Evolutionary conservation across 306 rosid genomes (phyloP), one percentile per base, ranked within the genome.

Genomic region (Cajanus cajan): DNA sequence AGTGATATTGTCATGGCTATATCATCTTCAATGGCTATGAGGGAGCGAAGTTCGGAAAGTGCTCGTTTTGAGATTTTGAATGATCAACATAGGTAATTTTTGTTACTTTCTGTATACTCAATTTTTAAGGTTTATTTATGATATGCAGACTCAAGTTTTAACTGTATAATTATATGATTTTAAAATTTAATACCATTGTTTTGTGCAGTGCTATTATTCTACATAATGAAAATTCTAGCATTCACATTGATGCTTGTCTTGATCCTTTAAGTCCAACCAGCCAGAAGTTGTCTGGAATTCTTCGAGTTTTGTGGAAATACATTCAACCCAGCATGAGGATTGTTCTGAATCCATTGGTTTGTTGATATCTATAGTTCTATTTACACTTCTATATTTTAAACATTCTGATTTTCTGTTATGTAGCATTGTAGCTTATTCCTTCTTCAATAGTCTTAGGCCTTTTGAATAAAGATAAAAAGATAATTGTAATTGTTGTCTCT

Each of bases 291-390:
- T 90, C 99, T 64, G 92, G 97, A 75, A 88, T 95, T 90, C 94
- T 95, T 69, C 87, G 86, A 57, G 87, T 90, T 78, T 77, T 95
- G 83, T 86, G 90, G 93, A 93, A 91, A 71, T 91, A 91, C 50
- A 45, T 90, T 83, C 91, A 88, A 71, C 99, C 99, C 84, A 91
- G 93, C 94, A 91, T 95, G 99, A 91, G 97, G 85, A 93, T 95
- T 83, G 88, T 95, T 61, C 84, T 93, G 79, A 95, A 95, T 85
- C 99, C 99, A 28, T 43, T 95, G 99, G 99, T 95, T 76, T 82
- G 96, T 81, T 79, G 79, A 68, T 68, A 19, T 37, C 78, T 54
- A 14, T 78, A 62, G 37, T 71, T 28, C 86, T 77, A 4, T 43
- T 19, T 69, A 12, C 37, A 52, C 45, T 61, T 62, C 14, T 76